These are phyloP conservation scores for Zymoseptoria pseudotritici DNA, from an alignment of 2,329 filamentous ascomycete genomes.

Conservation along the genomic window DNA sequence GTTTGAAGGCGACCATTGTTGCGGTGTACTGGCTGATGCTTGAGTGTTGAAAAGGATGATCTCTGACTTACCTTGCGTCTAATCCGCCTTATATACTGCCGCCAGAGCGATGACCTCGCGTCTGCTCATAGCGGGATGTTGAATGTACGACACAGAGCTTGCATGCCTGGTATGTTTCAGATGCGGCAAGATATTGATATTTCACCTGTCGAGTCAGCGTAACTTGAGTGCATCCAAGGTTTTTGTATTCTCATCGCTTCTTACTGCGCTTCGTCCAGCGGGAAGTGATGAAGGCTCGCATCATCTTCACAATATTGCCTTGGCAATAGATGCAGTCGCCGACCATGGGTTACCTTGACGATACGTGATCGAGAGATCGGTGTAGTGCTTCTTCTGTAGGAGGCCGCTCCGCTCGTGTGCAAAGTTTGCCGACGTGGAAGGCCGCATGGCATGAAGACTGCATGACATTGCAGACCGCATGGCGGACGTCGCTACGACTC, in stretches of 20 bases:
- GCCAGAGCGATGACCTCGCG: background rate
- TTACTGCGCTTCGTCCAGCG: background rate
- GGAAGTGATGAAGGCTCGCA: background rate
- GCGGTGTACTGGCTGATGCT: background rate
- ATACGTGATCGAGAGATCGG: too few species aligned
- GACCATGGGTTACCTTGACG: too few species aligned
- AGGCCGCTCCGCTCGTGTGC: too few species aligned
- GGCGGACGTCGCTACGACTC: background rate
- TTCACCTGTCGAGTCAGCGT: background rate
- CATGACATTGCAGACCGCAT: too few species aligned
- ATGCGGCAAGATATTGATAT: background rate
- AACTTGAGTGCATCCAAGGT: background rate
- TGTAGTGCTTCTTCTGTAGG: too few species aligned
- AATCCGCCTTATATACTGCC: background rate
- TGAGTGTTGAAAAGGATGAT: background rate
- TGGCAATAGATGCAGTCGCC: too few species aligned
- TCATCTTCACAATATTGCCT: background rate
- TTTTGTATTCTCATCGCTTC: background rate
- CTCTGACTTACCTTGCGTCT: background rate
- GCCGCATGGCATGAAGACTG: too few species aligned
- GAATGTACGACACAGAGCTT: background rate
- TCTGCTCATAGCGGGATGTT: background rate
- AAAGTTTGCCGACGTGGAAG: too few species aligned
- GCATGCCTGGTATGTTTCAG: background rate
- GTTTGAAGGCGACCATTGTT: constrained; percentile 2